Conservation (phyloP, 345 rosid species). For the Durio zibethinus region DNA sequence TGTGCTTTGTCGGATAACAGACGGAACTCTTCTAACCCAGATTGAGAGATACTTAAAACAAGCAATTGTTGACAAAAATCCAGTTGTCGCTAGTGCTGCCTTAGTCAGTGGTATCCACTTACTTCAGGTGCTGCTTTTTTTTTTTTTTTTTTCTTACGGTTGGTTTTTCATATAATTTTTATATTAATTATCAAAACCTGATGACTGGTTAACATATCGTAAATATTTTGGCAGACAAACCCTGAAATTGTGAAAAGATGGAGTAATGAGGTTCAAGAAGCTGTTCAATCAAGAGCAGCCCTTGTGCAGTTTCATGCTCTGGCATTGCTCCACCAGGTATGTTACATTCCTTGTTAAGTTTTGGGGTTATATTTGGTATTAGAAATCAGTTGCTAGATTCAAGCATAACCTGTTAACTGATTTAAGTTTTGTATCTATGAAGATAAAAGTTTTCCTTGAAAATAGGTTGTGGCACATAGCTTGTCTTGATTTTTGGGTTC, state of each 20-base stretch:
- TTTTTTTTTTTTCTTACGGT: neutral
- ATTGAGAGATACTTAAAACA: slow-evolving; percentile 94
- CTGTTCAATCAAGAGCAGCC: slow-evolving; percentile 94
- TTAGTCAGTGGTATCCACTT: slow-evolving; percentile 95
- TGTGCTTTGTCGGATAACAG: slow-evolving; percentile 91
- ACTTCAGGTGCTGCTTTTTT: slow-evolving; percentile 59
- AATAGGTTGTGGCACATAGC: neutral
- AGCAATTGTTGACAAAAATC: slow-evolving; percentile 98
- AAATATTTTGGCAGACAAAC: slow-evolving; percentile 48
- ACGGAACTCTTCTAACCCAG: slow-evolving; percentile 89
- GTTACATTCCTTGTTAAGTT: slow-evolving; percentile 14
- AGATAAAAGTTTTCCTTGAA: neutral
- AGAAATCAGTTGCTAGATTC: neutral
- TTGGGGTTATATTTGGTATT: neutral
- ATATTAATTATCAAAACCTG: neutral
- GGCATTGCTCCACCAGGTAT: slow-evolving; percentile 85
- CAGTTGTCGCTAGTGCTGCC: slow-evolving; percentile 98
- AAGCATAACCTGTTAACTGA: neutral
- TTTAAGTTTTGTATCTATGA: neutral
- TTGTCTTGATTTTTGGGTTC: neutral
- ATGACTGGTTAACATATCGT: slow-evolving; percentile 1
- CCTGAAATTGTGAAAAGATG: slow-evolving; percentile 95
- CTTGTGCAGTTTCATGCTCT: slow-evolving; percentile 97
- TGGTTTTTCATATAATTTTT: neutral
- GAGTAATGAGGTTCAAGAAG: slow-evolving; percentile 99